Evolutionary conservation across 2,329 filamentous ascomycete species (phyloP).

Genomic region (Claviceps cyperi): DNA sequence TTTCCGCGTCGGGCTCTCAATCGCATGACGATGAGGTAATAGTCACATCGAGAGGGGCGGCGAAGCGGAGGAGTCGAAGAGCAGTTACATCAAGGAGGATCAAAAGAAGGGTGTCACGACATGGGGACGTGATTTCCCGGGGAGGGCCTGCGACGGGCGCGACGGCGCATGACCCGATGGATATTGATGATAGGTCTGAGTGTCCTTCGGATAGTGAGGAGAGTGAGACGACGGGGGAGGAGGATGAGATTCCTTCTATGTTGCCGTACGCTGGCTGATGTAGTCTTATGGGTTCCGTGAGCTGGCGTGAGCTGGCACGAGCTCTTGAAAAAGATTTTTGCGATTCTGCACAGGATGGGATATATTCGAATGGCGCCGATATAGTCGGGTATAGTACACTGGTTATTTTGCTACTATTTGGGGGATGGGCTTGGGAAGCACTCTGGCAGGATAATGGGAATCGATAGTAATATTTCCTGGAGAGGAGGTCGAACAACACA

Average conservation of each 20-base stretch:
- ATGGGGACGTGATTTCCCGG: neutral
- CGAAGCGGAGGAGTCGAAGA: slow-evolving; percentile 2
- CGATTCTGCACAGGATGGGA: no score
- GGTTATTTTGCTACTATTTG: neutral
- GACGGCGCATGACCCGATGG: slow-evolving; percentile 14
- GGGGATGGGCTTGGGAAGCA: no score
- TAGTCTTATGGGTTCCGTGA: neutral
- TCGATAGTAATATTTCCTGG: no score
- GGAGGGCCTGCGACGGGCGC: neutral
- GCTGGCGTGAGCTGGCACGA: neutral
- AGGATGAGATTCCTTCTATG: slow-evolving; percentile 17
- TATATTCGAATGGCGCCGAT: no score
- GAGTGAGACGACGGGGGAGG: slow-evolving; percentile 6
- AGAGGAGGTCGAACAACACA: no score
- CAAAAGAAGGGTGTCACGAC: neutral
- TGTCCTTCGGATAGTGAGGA: neutral
- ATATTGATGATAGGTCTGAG: slow-evolving; percentile 4
- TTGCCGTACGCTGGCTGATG: neutral
- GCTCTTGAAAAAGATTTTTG: neutral
- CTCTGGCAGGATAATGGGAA: no score
- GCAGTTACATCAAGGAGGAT: neutral
- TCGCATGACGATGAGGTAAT: neutral
- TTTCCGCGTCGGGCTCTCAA: slow-evolving; percentile 3
- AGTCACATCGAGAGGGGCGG: neutral
- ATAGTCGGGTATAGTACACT: neutral